These are phyloP conservation scores for Kluyveromyces wickerhamii DNA, from an alignment of 805 yeast genomes.

Conservation along the genomic window DNA sequence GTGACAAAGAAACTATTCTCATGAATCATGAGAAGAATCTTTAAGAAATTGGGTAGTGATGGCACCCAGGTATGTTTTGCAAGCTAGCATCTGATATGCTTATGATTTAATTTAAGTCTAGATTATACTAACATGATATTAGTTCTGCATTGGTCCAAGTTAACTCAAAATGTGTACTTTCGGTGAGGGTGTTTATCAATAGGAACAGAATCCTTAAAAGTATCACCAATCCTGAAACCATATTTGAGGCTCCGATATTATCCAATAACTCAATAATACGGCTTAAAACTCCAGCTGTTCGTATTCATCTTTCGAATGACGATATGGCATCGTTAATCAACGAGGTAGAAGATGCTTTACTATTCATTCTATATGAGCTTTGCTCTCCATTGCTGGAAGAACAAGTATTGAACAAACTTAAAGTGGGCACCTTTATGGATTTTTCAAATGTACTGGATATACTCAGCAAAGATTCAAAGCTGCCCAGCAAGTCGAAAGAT, in stretches of 20 bases:
- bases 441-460: slow-evolving; percentile 12
- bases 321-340: slow-evolving; percentile 22
- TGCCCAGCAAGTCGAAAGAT: neutral
- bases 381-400: slow-evolving; percentile 17
- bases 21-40: too few species aligned
- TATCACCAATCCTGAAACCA: slow-evolving; percentile 8
- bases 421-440: slow-evolving; percentile 20
- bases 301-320: slow-evolving; percentile 24
- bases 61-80: too few species aligned
- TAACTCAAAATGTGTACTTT: slow-evolving; percentile 2
- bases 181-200: slow-evolving; percentile 2
- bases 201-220: slow-evolving; percentile 3
- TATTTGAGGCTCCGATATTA: slow-evolving; percentile 28
- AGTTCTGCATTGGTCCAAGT: slow-evolving; percentile 3
- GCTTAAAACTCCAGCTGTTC: slow-evolving; percentile 23
- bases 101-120: too few species aligned
- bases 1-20: too few species aligned
- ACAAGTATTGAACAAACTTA: slow-evolving; percentile 17
- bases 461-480: neutral
- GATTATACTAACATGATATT: neutral
- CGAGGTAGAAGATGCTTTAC: slow-evolving; percentile 22
- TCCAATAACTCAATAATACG: slow-evolving; percentile 29
- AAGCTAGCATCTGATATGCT: too few species aligned
- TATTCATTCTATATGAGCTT: slow-evolving; percentile 24
- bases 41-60: too few species aligned